Evolutionary conservation across 192 early-diverging fungal species (phyloP).

Genomic region (Coemansia sp.): DNA sequence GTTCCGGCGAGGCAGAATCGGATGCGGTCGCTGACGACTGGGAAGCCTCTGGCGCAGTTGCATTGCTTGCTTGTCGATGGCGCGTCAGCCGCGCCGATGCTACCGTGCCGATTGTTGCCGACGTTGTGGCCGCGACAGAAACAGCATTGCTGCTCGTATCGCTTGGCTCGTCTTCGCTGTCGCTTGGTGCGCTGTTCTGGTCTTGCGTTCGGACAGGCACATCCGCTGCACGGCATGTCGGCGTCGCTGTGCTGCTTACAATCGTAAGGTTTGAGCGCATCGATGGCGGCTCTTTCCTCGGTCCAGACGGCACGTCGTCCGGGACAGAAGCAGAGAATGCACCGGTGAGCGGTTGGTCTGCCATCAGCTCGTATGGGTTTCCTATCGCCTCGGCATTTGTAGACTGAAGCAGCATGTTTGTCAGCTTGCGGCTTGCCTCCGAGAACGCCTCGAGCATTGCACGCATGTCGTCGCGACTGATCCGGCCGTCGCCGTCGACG

Average conservation of each 20-base stretch:
- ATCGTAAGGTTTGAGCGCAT: conserved; percentile 41
- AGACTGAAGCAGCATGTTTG: conserved; percentile 82
- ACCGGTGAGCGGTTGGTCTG: conserved; percentile 81
- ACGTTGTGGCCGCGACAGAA: conserved; percentile 38
- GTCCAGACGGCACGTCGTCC: conserved; percentile 24
- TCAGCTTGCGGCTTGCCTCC: conserved; percentile 83
- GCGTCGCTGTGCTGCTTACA: conserved; percentile 14
- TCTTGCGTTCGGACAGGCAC: conserved; percentile 9
- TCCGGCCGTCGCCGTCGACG: conserved; percentile 79
- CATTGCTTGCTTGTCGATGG: conserved; percentile 10
- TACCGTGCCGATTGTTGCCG: conserved; percentile 39
- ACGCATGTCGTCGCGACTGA: conserved; percentile 81
- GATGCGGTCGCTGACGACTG: neutral
- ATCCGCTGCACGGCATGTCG: conserved; percentile 26
- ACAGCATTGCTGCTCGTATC: conserved; percentile 13
- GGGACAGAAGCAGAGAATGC: conserved; percentile 86
- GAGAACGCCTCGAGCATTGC: conserved; percentile 93
- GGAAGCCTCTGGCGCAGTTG: neutral
- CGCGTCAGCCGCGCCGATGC: conserved; percentile 21
- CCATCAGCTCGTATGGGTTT: conserved; percentile 28
- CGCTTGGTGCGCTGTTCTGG: conserved; percentile 8
- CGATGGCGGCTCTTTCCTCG: conserved; percentile 42
- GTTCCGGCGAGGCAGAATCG: conserved; percentile 1
- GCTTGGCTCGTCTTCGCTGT: conserved; percentile 10
- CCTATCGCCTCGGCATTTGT: conserved; percentile 83